Evolutionary conservation across 768 basidiomycete species (phyloP).

Genomic region (Lactarius tabidus): DNA sequence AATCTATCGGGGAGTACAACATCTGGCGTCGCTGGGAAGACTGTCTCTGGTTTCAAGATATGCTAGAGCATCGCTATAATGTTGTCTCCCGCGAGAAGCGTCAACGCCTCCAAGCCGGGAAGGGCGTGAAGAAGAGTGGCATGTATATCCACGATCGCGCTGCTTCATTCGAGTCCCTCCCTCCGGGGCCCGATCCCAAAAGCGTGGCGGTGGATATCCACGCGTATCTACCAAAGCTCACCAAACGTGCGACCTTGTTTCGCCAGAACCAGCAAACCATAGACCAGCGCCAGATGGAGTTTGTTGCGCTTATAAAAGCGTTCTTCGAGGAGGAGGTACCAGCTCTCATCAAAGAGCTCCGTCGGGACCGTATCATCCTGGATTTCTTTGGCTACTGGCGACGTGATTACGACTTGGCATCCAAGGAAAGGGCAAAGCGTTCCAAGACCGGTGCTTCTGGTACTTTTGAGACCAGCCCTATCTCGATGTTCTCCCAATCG

Average conservation of each 20-base stretch:
- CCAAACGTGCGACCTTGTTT: conserved; percentile 70
- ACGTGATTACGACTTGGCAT: conserved; percentile 58
- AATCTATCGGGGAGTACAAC: conserved; percentile 51
- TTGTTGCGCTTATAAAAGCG: conserved; percentile 53
- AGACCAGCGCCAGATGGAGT: conserved; percentile 58
- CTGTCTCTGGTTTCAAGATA: conserved; percentile 70
- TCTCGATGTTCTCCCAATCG: conserved; percentile 54
- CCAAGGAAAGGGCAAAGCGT: conserved; percentile 35
- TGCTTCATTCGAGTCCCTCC: conserved; percentile 81
- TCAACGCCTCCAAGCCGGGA: conserved; percentile 61
- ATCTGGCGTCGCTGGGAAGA: conserved; percentile 84
- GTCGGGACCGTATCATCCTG: conserved; percentile 50
- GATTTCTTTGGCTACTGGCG: conserved; percentile 83
- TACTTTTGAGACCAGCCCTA: conserved; percentile 40
- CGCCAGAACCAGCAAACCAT: conserved; percentile 63
- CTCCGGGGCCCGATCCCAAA: conserved; percentile 75
- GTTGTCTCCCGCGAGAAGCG: conserved; percentile 64
- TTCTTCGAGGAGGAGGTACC: conserved; percentile 62
- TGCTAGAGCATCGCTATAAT: conserved; percentile 61
- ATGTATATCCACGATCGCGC: conserved; percentile 69
- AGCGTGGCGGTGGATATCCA: conserved; percentile 70
- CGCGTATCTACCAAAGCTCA: conserved; percentile 57
- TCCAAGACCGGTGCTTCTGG: conserved; percentile 25
- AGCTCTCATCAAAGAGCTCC: conserved; percentile 60
- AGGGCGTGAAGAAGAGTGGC: conserved; percentile 69